These are phyloP conservation scores for Saccharomycopsis olivae DNA, from an alignment of 805 yeast species.

Conservation along the genomic window DNA sequence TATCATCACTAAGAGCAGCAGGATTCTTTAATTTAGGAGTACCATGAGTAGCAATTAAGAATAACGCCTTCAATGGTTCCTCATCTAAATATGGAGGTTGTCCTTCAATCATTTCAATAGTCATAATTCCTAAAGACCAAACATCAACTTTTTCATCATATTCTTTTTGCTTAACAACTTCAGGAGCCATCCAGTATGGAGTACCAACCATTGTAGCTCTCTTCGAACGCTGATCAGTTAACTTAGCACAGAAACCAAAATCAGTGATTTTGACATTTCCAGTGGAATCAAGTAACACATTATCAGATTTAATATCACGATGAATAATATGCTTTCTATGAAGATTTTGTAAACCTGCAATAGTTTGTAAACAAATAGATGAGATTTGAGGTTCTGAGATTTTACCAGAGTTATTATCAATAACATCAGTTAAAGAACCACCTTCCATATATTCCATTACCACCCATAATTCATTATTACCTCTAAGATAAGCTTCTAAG, in stretches of 20 bases:
- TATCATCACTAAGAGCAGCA: conserved; percentile 60
- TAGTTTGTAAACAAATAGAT: conserved; percentile 80
- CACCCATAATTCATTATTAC: conserved; percentile 86
- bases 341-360: conserved; percentile 82
- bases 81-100: conserved; percentile 98
- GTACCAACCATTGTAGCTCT: conserved; percentile 99
- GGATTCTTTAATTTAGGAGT: conserved; percentile 91
- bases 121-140: conserved; percentile 98
- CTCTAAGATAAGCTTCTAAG: conserved; percentile 78
- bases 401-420: conserved; percentile 67
- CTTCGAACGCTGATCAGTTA: conserved; percentile 69
- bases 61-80: conserved; percentile 87
- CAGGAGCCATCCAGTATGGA: conserved; percentile 99
- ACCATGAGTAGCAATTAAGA: conserved; percentile 92
- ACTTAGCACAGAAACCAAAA: conserved; percentile 95
- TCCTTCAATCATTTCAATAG: conserved; percentile 97
- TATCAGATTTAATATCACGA: conserved; percentile 94
- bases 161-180: conserved; percentile 87
- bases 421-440: conserved; percentile 91
- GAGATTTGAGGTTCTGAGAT: conserved; percentile 85
- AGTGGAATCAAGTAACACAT: conserved; percentile 68
- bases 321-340: conserved; percentile 92
- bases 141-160: conserved; percentile 96
- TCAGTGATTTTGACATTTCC: conserved; percentile 93
- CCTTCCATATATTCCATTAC: conserved; percentile 99